Conservation (phyloP, 2,329 filamentous ascomycete genomes). For the Nectriaceae sp. region DNA sequence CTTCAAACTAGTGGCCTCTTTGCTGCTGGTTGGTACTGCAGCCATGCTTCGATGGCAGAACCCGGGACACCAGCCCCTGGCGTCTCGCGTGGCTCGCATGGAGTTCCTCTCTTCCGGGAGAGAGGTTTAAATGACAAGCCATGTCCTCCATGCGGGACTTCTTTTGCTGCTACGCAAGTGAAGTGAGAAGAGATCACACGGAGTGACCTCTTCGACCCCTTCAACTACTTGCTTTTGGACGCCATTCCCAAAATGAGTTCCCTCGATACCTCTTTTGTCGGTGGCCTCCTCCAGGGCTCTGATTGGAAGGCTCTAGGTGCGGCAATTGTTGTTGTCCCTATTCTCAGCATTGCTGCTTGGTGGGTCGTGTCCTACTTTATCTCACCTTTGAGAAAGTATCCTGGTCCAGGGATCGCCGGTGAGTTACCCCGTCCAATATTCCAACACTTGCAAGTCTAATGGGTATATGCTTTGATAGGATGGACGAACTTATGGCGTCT, state of each 20-base stretch:
- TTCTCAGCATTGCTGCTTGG: conserved; percentile 16
- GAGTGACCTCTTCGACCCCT: too few relatives aligned
- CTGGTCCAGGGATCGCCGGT: conserved; percentile 20
- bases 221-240: too few relatives aligned
- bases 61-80: neutral
- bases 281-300: conserved; percentile 5
- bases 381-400: conserved; percentile 18
- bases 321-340: conserved; percentile 9
- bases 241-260: conserved; percentile 13
- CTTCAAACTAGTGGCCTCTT: too few relatives aligned
- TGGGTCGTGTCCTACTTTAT: conserved; percentile 15
- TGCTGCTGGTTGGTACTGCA: too few relatives aligned
- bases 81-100: neutral
- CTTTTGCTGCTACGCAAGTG: neutral
- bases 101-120: neutral
- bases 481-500: neutral
- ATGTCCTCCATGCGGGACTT: conserved; percentile 1
- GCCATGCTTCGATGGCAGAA: neutral
- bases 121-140: conserved; percentile 5
- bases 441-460: neutral
- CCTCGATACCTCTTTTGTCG: conserved; percentile 10
- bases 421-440: neutral
- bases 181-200: too few relatives aligned
- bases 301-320: conserved; percentile 13
- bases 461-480: neutral